Evolutionary conservation across 108 stramenopile genomes (phyloP), one percentile per base, ranked within the genome.

Genomic region (Nannochloropsis salina): DNA sequence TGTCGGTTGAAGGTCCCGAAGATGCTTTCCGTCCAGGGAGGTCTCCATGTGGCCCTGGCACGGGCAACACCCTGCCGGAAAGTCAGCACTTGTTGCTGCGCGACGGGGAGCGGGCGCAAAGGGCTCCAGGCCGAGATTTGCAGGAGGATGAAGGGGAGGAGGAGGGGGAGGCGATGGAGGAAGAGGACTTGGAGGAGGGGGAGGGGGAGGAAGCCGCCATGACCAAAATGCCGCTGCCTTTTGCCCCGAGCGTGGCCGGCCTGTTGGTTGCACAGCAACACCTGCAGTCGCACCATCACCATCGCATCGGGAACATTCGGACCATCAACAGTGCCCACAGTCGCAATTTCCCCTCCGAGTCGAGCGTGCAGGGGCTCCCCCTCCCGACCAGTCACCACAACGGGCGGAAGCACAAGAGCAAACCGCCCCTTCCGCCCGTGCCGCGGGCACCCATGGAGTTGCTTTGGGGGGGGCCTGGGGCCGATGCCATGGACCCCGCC

Each of bases 251-350:
- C 61, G 61, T 74, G 20, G 61, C 61, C 61, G 61, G 61, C 61
- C 61, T n/a, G 20, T n/a, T 74, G 20, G 20, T 74, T 74, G 20
- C 61, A 4, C 61, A 74, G 4, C 61, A 74, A n/a, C 61, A 74
- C 8, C 61, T 2, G 20, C 61, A 74, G n/a, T n/a, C 61, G 5
- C 61, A 74, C 61, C 61, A 74, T n/a, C n/a, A 74, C 61, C 61
- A 74, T n/a, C 61, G 61, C 61, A 74, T n/a, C 61, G 61, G 61
- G 61, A 15, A n/a, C n/a, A 3, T 74, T n/a, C 15, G 20, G 61
- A 74, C 61, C 61, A 74, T 74, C 61, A 74, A 74, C 8, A 74
- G 61, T n/a, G 61, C 61, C 1, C 61, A 74, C 61, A 74, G 61
- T n/a, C 15, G n/a, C 61, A 74, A 15, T n/a, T 1, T 15, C 0